Conservation (phyloP, 768 basidiomycete species). For the Lyophyllum semitale region DNA sequence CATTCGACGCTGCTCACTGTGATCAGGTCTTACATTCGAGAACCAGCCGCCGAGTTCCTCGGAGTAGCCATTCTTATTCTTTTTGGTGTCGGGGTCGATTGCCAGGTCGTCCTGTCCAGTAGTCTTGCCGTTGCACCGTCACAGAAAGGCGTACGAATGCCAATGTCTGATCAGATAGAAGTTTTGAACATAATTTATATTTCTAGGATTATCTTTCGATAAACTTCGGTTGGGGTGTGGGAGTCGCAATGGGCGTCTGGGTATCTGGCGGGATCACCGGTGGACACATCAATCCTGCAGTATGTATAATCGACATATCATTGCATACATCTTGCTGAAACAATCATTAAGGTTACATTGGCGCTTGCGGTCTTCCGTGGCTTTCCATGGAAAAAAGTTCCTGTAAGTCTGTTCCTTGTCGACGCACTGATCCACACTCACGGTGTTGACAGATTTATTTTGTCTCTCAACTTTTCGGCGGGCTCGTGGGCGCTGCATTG, state of each 20-base stretch:
- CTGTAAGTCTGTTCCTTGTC: slow-evolving; percentile 30
- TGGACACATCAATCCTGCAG: slow-evolving; percentile 77
- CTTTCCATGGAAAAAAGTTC: slow-evolving; percentile 84
- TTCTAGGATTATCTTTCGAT: slow-evolving; percentile 48
- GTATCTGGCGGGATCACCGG: slow-evolving; percentile 67
- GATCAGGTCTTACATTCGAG: slow-evolving; percentile 46
- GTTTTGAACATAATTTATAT: slow-evolving; percentile 1
- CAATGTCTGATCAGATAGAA: neutral
- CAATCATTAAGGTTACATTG: slow-evolving; percentile 57
- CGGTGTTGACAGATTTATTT: slow-evolving; percentile 42
- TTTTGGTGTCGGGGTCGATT: slow-evolving; percentile 59
- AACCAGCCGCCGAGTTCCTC: slow-evolving; percentile 66
- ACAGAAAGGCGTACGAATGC: slow-evolving; percentile 55
- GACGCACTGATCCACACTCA: neutral
- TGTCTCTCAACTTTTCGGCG: slow-evolving; percentile 66
- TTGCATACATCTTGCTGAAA: neutral
- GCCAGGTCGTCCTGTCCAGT: slow-evolving; percentile 55
- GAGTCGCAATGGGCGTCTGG: slow-evolving; percentile 70
- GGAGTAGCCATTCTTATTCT: slow-evolving; percentile 60
- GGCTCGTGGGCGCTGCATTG: slow-evolving; percentile 57
- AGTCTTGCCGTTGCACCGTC: slow-evolving; percentile 44
- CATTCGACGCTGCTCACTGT: neutral
- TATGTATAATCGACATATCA: slow-evolving; percentile 25
- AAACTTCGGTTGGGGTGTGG: slow-evolving; percentile 58
- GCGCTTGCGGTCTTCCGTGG: slow-evolving; percentile 66